Base-by-base conservation (phyloP, 1,139 yeast genomes). In the Pichia sp. region DNA sequence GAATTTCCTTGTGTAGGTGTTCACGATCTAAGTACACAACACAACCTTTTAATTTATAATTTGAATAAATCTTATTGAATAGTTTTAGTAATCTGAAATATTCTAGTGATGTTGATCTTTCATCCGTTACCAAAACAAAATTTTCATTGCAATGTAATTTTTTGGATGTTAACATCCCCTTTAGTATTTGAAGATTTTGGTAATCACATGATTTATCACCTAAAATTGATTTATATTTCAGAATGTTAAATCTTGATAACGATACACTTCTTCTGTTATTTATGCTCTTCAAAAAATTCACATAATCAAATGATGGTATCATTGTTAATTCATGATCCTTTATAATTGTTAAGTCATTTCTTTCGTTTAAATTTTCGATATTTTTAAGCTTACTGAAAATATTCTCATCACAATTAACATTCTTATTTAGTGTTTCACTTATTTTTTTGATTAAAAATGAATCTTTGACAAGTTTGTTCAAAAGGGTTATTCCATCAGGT, bases 291-390 rank as follows among this genome's bases (percentile, higher is more conserved):
- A 53, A 24, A 12, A 53, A 32, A 18, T 40, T 34, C 20, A 39
- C 30, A 34, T 57, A 56, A 32, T 56, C 52, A 16, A 54, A 41
- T 4, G 50, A 45, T 7, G 57, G 57, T 9, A 56, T 34, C 18
- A 56, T 41, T 7, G 54, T 44, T 13, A 56, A 38, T 30, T 57
- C 59, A 30, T 50, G 46, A 39, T 58, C 59, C 36, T 55, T 57
- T 7, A 58, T 43, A 23, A 51, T 46, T 0, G 56, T 49, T 30
- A 58, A 51, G 25, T 47, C 54, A 36, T 55, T 57, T 29, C 50
- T 42, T 7, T 47, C 26, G 29, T 55, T 57, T 25, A 56, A 47
- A 36, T 54, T 52, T 34, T 52, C 53, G 24, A 56, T 44, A 26
- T 55, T 55, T 26, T 48, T 50, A 8, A 56, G 30, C 32, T 54